These are phyloP conservation scores for Lichtheimia corymbifera DNA, from an alignment of 371 early-diverging fungal genomes.

Conservation along the genomic window DNA sequence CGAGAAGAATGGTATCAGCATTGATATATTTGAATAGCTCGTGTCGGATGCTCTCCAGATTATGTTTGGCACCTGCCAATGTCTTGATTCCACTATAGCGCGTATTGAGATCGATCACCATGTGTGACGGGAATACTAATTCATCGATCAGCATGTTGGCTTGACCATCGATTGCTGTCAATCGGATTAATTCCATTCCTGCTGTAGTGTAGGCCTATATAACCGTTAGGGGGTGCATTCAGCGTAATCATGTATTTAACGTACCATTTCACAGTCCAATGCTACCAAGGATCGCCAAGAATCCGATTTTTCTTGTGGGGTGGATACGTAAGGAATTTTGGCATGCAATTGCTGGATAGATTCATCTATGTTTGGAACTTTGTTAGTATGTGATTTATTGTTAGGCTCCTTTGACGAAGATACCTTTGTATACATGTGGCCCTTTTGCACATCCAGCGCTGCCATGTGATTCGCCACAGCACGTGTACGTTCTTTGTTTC, in stretches of 20 bases:
- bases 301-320: constrained; percentile 18
- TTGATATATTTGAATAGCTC: constrained; percentile 44
- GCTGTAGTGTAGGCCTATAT: constrained; percentile 44
- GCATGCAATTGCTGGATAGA: constrained; percentile 30
- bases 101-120: constrained; percentile 57
- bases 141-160: constrained; percentile 53
- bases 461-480: constrained; percentile 47
- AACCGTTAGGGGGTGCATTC: background rate
- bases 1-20: constrained; percentile 39
- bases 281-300: constrained; percentile 29
- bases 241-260: background rate
- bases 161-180: constrained; percentile 52
- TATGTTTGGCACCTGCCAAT: constrained; percentile 43
- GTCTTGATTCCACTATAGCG: constrained; percentile 61
- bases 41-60: constrained; percentile 39
- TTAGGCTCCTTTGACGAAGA: background rate
- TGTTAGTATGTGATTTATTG: background rate
- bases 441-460: constrained; percentile 53
- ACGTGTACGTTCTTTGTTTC: constrained; percentile 42
- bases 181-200: constrained; percentile 60
- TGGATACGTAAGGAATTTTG: constrained; percentile 44
- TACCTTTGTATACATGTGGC: constrained; percentile 54
- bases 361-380: constrained; percentile 13
- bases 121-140: constrained; percentile 49
- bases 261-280: constrained; percentile 57